A percentile compares a stretch with the other conserved stretches of the same genome.
Evolutionary conservation across 1,284 basidiomycete species (phyloP).

Genomic region (Ceratorhiza oryzae-sativae): DNA sequence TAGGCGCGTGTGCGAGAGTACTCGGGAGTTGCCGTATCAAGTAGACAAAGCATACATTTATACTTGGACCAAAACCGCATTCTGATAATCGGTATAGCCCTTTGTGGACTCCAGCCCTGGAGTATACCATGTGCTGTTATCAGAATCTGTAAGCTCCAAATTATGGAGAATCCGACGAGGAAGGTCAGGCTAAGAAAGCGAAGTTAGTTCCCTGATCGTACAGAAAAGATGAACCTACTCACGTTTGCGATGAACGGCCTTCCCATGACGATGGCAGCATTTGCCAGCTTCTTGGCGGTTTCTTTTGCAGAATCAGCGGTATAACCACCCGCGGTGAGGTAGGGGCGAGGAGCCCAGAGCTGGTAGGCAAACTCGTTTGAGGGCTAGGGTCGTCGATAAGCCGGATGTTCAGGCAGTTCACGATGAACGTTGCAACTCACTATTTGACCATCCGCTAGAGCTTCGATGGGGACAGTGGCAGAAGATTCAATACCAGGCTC

Average conservation of each 20-base stretch:
- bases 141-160: background rate
- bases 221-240: background rate
- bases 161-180: background rate
- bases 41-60: too few species aligned
- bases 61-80: background rate
- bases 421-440: background rate
- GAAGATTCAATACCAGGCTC: conserved; percentile 49
- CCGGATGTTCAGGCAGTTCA: background rate
- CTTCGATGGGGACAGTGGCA: conserved; percentile 43
- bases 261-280: conserved; percentile 12
- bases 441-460: conserved; percentile 42
- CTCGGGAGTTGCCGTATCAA: too few species aligned
- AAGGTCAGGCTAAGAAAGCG: conserved; percentile 21
- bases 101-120: background rate
- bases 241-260: conserved; percentile 27
- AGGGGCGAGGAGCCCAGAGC: conserved; percentile 46
- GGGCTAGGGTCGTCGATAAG: background rate
- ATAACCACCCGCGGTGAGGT: conserved; percentile 60
- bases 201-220: background rate
- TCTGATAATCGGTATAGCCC: conserved; percentile 25
- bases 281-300: background rate
- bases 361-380: conserved; percentile 42
- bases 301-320: background rate
- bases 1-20: too few species aligned
- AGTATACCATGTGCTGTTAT: conserved; percentile 12